Conservation (phyloP, 2,329 filamentous ascomycete genomes). For the Chaetothyriales sp. region DNA sequence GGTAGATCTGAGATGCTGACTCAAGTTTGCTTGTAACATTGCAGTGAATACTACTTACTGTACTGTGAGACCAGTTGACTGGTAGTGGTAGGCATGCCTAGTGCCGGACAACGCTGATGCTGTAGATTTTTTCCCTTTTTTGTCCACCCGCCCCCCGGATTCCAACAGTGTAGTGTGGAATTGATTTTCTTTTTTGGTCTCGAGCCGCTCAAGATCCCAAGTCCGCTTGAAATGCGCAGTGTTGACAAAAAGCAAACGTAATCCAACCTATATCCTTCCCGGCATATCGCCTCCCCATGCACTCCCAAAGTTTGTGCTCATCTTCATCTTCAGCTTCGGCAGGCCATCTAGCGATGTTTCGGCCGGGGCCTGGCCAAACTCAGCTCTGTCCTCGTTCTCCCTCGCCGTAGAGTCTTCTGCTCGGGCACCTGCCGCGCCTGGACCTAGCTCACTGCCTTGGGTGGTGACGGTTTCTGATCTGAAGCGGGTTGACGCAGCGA, state of each 20-base stretch:
- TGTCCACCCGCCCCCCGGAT: too few relatives aligned
- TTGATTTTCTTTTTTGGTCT: too few relatives aligned
- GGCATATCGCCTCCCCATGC: slow-evolving; percentile 25
- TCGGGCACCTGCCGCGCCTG: not conserved
- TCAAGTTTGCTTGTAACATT: too few relatives aligned
- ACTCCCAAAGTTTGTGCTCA: slow-evolving; percentile 35
- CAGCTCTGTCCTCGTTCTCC: slow-evolving; percentile 22
- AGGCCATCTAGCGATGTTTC: slow-evolving; percentile 8
- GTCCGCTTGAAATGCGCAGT: not conserved
- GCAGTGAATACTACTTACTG: too few relatives aligned
- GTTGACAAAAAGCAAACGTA: not conserved
- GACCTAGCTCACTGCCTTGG: not conserved
- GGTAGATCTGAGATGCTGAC: too few relatives aligned
- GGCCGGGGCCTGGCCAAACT: slow-evolving; percentile 9
- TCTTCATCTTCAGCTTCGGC: slow-evolving; percentile 28
- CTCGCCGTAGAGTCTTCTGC: slow-evolving; percentile 18
- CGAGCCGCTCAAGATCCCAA: not conserved
- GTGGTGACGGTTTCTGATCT: slow-evolving; percentile 8
- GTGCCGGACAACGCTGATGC: too few relatives aligned
- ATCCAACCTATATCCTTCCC: not conserved
- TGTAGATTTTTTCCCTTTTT: too few relatives aligned
- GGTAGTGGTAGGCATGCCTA: too few relatives aligned
- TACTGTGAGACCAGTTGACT: too few relatives aligned
- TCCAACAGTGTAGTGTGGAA: too few relatives aligned
- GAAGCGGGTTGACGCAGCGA: slow-evolving; percentile 21